phyloP scores from a whole-genome alignment of 225 moss, liverwort and hornwort genomes.

The Climacium dendroides region DNA sequence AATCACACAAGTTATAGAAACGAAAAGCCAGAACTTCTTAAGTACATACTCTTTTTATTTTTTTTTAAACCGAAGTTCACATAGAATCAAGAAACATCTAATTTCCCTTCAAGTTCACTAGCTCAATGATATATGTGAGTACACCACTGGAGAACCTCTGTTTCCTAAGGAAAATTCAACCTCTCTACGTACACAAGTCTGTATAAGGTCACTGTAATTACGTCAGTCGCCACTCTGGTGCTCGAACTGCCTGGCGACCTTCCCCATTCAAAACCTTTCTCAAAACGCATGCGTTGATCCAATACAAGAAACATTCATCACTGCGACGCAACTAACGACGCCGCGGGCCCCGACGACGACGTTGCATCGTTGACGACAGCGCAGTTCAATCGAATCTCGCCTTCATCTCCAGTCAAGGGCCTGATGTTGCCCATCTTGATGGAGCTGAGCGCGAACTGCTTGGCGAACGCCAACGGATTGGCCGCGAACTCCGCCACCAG shows the following conservation, averaged over 20 bases:
- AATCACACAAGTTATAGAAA: neutral
- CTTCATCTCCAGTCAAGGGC: neutral
- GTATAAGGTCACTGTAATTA: neutral
- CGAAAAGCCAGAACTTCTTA: neutral
- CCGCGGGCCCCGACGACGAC: neutral
- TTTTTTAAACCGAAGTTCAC: neutral
- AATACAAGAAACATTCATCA: no score
- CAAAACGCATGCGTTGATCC: no score
- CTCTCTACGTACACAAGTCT: neutral
- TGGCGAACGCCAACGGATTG: neutral
- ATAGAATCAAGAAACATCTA: neutral
- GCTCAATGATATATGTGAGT: neutral
- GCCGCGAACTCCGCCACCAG: neutral
- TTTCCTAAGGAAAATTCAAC: neutral
- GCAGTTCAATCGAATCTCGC: constrained; percentile 36
- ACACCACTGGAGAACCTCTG: neutral
- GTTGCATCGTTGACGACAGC: neutral
- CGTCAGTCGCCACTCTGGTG: neutral
- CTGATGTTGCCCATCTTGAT: constrained; percentile 31
- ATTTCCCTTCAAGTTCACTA: neutral
- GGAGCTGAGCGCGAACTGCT: constrained; percentile 2
- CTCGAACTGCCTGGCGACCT: neutral
- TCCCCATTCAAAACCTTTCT: neutral
- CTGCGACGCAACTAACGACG: neutral
- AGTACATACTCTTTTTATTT: neutral